These are phyloP conservation scores for Salix exigua DNA, from an alignment of 345 rosid species.

Conservation along the genomic window DNA sequence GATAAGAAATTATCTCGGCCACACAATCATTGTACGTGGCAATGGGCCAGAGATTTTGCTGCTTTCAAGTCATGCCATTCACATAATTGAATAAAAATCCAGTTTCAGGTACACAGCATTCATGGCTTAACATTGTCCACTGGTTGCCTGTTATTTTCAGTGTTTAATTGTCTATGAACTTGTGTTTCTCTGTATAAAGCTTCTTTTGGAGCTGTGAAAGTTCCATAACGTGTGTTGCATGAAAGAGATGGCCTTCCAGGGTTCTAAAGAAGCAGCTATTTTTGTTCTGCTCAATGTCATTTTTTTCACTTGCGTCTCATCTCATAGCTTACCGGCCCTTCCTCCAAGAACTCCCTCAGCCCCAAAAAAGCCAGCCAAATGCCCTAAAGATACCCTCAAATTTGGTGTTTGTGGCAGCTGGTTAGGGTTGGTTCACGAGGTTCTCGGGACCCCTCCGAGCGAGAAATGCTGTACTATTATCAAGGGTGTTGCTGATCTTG, in stretches of 20 bases:
- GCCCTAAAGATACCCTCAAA: slow-evolving; percentile 62
- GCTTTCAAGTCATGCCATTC: not conserved
- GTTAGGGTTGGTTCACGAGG: slow-evolving; percentile 65
- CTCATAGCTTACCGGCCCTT: slow-evolving; percentile 15
- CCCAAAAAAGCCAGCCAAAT: slow-evolving; percentile 20
- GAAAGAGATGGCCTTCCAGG: slow-evolving; percentile 15
- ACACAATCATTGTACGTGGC: not conserved
- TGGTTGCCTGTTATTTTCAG: not conserved
- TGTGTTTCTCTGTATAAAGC: too few relatives aligned
- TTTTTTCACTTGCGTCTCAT: slow-evolving; percentile 35
- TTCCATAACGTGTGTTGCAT: too few relatives aligned
- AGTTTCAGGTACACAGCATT: not conserved
- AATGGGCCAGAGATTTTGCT: not conserved
- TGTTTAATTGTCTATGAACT: too few relatives aligned
- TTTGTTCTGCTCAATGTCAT: slow-evolving; percentile 31
- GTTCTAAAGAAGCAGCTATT: slow-evolving; percentile 14
- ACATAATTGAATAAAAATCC: not conserved
- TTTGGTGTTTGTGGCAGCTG: slow-evolving; percentile 80
- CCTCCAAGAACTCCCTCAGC: slow-evolving; percentile 15
- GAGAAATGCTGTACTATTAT: slow-evolving; percentile 63
- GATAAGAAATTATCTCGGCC: not conserved
- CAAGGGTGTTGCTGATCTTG: slow-evolving; percentile 72
- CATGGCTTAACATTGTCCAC: not conserved
- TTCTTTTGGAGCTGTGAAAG: too few relatives aligned
- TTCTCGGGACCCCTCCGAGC: slow-evolving; percentile 63